phyloP scores from a whole-genome alignment of 2,329 filamentous ascomycete species.

The Xylaria sp. region DNA sequence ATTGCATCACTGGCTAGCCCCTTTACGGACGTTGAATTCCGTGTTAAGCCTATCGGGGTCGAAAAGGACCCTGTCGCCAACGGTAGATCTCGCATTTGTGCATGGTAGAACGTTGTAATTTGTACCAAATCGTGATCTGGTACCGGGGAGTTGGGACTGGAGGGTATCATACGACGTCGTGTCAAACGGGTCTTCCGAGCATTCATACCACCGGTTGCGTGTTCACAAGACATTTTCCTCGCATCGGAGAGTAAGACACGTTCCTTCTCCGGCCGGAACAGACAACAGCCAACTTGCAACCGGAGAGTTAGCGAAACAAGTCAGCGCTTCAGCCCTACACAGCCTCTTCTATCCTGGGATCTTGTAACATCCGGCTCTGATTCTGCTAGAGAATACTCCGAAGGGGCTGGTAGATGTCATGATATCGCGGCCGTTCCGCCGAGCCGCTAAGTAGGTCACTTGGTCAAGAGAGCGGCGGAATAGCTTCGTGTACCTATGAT shows the following conservation, averaged over 20 bases:
- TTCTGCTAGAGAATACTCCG: background rate
- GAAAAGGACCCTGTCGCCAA: background rate
- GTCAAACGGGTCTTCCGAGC: background rate
- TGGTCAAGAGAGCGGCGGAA: background rate
- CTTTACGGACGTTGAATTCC: background rate
- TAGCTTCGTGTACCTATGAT: background rate
- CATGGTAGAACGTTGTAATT: background rate
- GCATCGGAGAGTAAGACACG: background rate
- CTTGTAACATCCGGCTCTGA: background rate
- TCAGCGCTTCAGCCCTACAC: background rate
- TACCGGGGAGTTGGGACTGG: slow-evolving; percentile 27
- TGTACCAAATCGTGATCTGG: slow-evolving; percentile 6
- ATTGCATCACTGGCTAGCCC: slow-evolving; percentile 8
- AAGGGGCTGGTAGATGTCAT: background rate
- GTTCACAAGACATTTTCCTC: background rate
- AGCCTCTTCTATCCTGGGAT: no score
- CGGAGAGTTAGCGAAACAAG: background rate
- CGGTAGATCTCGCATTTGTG: background rate
- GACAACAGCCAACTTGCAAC: background rate
- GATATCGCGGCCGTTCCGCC: background rate
- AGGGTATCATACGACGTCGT: slow-evolving; percentile 11
- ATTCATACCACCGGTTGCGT: background rate
- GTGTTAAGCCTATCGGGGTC: background rate
- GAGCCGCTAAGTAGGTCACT: background rate
- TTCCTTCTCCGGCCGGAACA: no score